phyloP scores from a whole-genome alignment of 1,284 basidiomycete species.

The Coniophora puteana region DNA sequence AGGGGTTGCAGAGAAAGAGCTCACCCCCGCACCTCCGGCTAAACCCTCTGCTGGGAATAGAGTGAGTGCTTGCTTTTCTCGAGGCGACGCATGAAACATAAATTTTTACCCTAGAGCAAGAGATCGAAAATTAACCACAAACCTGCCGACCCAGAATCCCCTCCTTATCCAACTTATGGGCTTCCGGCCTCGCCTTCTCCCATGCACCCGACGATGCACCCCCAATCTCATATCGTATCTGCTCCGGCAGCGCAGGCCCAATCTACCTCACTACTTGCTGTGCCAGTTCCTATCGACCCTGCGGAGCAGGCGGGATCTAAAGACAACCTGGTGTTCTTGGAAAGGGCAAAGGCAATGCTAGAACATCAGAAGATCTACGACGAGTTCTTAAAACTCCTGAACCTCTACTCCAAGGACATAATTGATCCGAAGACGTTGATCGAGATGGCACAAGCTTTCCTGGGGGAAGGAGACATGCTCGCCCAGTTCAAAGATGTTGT shows the following conservation, averaged over 20 bases:
- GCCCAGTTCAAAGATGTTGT: constrained; percentile 86
- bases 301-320: too few relatives aligned
- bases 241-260: constrained; percentile 27
- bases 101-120: constrained; percentile 39
- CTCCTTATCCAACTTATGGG: constrained; percentile 53
- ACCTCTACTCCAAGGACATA: constrained; percentile 83
- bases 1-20: constrained; percentile 51
- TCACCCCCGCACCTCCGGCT: constrained; percentile 49
- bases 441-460: constrained; percentile 76
- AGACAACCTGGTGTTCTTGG: constrained; percentile 94
- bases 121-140: constrained; percentile 58
- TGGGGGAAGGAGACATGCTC: constrained; percentile 81
- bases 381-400: constrained; percentile 82
- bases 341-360: constrained; percentile 79
- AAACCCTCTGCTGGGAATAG: constrained; percentile 40
- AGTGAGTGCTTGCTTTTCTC: constrained; percentile 18
- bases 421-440: constrained; percentile 86
- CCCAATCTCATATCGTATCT: constrained; percentile 30
- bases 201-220: constrained; percentile 32
- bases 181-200: constrained; percentile 32
- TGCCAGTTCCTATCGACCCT: constrained; percentile 4
- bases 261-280: too few relatives aligned
- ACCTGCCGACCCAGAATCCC: constrained; percentile 48
- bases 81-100: constrained; percentile 10
- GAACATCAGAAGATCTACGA: constrained; percentile 76